Evolutionary conservation across 306 rosid genomes (phyloP).

Genomic region (Glycyrrhiza uralensis): DNA sequence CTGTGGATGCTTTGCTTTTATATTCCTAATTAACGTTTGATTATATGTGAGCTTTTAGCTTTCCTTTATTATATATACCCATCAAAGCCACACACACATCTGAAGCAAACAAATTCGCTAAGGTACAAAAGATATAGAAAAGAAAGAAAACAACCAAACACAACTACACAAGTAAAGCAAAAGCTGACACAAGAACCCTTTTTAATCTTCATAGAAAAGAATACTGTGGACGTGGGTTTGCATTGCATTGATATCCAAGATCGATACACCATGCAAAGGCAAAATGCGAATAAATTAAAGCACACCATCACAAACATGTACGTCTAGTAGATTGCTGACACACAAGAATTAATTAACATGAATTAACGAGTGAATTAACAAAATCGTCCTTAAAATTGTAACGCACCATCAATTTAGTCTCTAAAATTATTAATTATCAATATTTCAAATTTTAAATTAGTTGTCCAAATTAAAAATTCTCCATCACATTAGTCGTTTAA

Average conservation of each 20-base stretch:
- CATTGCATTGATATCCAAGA: constrained; percentile 43
- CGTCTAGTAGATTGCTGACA: too few relatives aligned
- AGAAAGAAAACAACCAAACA: constrained; percentile 37
- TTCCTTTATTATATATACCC: constrained; percentile 33
- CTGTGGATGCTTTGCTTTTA: constrained; percentile 35
- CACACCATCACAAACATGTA: constrained; percentile 7
- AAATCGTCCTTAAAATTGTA: too few relatives aligned
- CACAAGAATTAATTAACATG: constrained; percentile 21
- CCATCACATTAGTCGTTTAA: too few relatives aligned
- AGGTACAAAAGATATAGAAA: constrained; percentile 33
- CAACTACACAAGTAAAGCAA: constrained; percentile 56
- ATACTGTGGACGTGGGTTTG: constrained; percentile 48
- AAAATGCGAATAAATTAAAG: constrained; percentile 33
- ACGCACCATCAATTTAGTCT: too few relatives aligned
- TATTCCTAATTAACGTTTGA: constrained; percentile 33
- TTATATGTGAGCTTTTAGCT: constrained; percentile 43
- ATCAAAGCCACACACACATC: too few relatives aligned
- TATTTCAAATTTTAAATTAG: too few relatives aligned
- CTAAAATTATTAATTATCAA: too few relatives aligned
- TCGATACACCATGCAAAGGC: constrained; percentile 54
- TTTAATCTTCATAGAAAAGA: constrained; percentile 46
- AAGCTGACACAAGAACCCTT: constrained; percentile 68
- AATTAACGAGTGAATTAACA: too few relatives aligned
- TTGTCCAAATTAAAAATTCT: too few relatives aligned
- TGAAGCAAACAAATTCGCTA: constrained; percentile 14